Evolutionary conservation across 2,329 filamentous ascomycete genomes (phyloP).

Genomic region (Coccinonectria pachysandricola): DNA sequence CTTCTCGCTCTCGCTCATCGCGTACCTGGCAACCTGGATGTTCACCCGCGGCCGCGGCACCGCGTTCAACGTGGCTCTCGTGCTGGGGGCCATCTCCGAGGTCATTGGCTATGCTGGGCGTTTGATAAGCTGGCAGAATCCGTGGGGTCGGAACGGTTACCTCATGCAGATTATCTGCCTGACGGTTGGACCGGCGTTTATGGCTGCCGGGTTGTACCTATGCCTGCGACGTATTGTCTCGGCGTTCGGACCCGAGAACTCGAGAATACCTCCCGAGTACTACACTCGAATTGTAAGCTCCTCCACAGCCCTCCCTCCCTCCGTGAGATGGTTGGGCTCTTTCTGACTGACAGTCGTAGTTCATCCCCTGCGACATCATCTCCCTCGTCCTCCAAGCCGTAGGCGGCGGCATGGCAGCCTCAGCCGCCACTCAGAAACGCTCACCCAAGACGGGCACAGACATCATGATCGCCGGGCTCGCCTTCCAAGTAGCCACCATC

Average conservation of each 20-base stretch:
- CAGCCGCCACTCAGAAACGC: constrained; percentile 27
- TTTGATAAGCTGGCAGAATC: constrained; percentile 43
- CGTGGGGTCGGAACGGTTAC: constrained; percentile 37
- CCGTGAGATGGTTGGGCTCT: too few species aligned
- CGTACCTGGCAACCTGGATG: constrained; percentile 30
- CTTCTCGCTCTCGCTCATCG: constrained; percentile 35
- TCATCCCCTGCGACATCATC: constrained; percentile 53
- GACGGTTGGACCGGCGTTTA: constrained; percentile 55
- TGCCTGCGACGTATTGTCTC: constrained; percentile 42
- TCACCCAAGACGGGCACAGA: constrained; percentile 36
- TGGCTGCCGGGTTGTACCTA: constrained; percentile 54
- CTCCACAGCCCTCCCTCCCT: background rate
- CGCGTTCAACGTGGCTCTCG: constrained; percentile 42
- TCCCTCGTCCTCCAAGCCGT: constrained; percentile 50
- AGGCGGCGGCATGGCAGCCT: constrained; percentile 45
- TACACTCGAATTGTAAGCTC: constrained; percentile 38
- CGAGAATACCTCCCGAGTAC: constrained; percentile 33
- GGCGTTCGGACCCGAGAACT: constrained; percentile 37
- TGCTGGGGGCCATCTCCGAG: constrained; percentile 43
- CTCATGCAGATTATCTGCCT: constrained; percentile 50
- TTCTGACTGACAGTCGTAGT: too few species aligned
- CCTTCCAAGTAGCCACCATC: constrained; percentile 50
- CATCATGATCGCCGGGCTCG: constrained; percentile 55
- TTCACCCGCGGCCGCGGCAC: constrained; percentile 36
- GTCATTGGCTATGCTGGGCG: constrained; percentile 50